These are phyloP conservation scores for Nigrospora osmanthi DNA, from an alignment of 2,329 filamentous ascomycete genomes.

Conservation along the genomic window DNA sequence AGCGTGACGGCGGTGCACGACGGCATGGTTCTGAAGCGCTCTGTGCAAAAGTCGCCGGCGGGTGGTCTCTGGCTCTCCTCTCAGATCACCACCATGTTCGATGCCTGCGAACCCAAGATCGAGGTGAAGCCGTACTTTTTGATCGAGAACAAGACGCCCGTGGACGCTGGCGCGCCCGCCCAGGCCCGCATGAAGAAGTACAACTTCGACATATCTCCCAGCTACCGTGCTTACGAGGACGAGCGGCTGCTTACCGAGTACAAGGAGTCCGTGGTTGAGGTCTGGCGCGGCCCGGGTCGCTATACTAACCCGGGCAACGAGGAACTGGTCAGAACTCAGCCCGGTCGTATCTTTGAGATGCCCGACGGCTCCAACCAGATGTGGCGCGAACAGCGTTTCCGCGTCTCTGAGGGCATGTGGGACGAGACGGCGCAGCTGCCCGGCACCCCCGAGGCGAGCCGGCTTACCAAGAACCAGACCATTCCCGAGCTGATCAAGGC, in stretches of 20 bases:
- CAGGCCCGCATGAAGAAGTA: constrained; percentile 71
- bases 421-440: constrained; percentile 70
- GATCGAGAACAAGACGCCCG: constrained; percentile 77
- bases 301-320: constrained; percentile 62
- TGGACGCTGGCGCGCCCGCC: constrained; percentile 76
- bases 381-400: constrained; percentile 83
- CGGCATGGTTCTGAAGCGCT: constrained; percentile 87
- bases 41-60: constrained; percentile 74
- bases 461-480: constrained; percentile 64
- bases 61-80: constrained; percentile 86
- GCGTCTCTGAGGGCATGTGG: constrained; percentile 82
- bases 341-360: constrained; percentile 90
- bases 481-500: constrained; percentile 76
- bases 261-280: constrained; percentile 94
- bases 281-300: constrained; percentile 76
- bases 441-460: constrained; percentile 31
- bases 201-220: constrained; percentile 50
- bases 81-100: constrained; percentile 78
- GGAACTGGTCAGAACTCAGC: constrained; percentile 63
- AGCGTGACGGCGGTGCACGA: constrained; percentile 90
- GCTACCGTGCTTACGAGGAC: constrained; percentile 79
- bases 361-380: constrained; percentile 94
- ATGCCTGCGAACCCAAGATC: constrained; percentile 59
- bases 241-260: constrained; percentile 91
- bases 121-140: constrained; percentile 79